Evolutionary conservation across 371 early-diverging fungal genomes (phyloP), one percentile per base, ranked within the genome.

Genomic region (Chytridium lagenaria): DNA sequence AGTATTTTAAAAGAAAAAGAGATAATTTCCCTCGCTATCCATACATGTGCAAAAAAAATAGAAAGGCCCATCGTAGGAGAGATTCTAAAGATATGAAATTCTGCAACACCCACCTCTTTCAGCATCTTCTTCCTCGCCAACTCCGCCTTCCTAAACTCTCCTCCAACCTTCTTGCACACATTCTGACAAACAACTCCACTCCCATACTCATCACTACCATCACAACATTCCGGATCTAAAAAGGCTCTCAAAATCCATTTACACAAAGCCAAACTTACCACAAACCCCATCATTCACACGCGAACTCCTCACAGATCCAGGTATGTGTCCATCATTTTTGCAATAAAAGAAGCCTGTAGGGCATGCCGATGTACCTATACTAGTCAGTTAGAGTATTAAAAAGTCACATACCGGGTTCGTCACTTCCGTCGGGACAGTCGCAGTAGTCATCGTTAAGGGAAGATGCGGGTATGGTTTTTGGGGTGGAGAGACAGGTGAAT

Each of bases 391-490:
- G 5, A 55, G 57, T 7, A 55, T 26, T 30, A 55, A 30, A 30
- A 7, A 55, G 7, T 30, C 57, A 16, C 26, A 30, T 82, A 87
- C 96, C 98, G 68, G 96, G 95, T 73, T 98, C 98, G 81, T 98
- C 98, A 16, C 93, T 93, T 5, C 96, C 96, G 80, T 98, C 98
- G 37, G 81, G 77, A 72, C 98, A 98, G 82, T 98, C 97, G 81
- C 98, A 98, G 77, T 93, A 98, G 79, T 97, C 95, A 79, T 96
- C 97, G 72, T 98, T 98, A 36, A 98, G 90, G 0, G 90, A 88
- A 1, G 82, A 70, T 68, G 84, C 88, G 0, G 91, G 84, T 37
- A 96, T 90, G 10, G 72, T 74, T 68, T 86, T 84, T 5, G 91
- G 89, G 19, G 89, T 88, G 74, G 95, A 94, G 30, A 94, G 82